Evolutionary conservation across 495 filamentous ascomycete genomes (phyloP), one percentile per base, ranked within the genome.

Genomic region (Trichoderma erinaceum): DNA sequence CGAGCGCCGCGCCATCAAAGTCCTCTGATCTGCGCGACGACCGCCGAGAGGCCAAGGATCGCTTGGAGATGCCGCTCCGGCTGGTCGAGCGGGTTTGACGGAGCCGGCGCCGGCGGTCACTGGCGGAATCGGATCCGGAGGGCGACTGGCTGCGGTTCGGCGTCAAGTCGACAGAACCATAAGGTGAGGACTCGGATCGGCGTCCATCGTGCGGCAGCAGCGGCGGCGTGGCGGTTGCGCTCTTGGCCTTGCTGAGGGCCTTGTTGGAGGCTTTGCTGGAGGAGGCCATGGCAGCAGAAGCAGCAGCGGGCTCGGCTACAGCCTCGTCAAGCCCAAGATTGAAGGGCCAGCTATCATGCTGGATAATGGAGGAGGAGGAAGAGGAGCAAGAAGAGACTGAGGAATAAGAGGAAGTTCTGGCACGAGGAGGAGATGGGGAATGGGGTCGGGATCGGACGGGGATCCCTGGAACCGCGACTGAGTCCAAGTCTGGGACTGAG

Each of bases 1-100:
- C 77, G 13, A 79, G 75, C 7, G 77, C 72, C 1, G 79, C 77
- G 41, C 78, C 78, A 12, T 79, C 79, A 18, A 82, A 72, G 68
- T 81, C 76, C 43, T 76, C 75, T 0, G 80, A 79, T 44, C 71
- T 73, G 41, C 76, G 75, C 25, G 70, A 63, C 1, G 69, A 68
- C 38, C 63, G 58, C 63, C 68, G 69, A 4, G 64, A 66, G 21
- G 65, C 32, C 35, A 69, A 70, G 4, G 65, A 52, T 35, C 66
- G 48, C 15, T 48, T 67, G 18, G 66, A 58, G 16, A 35, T 13
- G 44, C 23, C 41, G 48, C 66, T 61, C 46, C 66, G 50, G 27
- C 32, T 25, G 66, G 50, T 44, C 7, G 21, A 48, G n/a, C 50
- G 27, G 18, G 63, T 61, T 5, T n/a, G 23, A 10, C 58, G 35